Conservation (phyloP, 2,329 filamentous ascomycete species). For the Fusarium stilboides region DNA sequence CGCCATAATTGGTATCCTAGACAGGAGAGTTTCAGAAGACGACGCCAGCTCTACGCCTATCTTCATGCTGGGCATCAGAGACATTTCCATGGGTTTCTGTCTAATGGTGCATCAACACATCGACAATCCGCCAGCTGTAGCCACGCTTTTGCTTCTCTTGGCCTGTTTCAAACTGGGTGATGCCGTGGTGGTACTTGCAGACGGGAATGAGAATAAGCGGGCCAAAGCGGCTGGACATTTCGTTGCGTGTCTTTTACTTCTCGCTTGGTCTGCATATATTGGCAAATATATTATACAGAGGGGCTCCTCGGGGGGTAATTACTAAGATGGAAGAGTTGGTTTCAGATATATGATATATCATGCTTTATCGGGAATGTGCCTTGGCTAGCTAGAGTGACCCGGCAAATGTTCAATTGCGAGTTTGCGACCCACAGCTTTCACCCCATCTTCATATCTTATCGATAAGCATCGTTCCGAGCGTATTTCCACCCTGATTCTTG, state of each 20-base stretch:
- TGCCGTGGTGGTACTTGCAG: neutral
- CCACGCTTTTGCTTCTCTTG: conserved; percentile 6
- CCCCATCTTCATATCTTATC: too few species aligned
- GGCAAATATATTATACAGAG: too few species aligned
- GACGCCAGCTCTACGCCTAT: neutral
- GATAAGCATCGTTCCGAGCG: too few species aligned
- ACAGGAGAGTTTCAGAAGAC: neutral
- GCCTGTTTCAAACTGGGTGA: conserved; percentile 4
- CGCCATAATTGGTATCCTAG: neutral
- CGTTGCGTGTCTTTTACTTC: neutral
- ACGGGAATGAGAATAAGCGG: neutral
- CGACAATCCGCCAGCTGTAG: neutral
- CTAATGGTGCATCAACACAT: neutral
- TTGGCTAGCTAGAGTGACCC: too few species aligned
- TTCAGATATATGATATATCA: too few species aligned
- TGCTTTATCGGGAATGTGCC: too few species aligned
- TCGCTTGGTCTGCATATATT: neutral
- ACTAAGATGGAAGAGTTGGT: too few species aligned
- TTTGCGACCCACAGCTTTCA: too few species aligned
- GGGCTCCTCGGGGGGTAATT: too few species aligned
- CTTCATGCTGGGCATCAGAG: conserved; percentile 3
- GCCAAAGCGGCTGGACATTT: neutral
- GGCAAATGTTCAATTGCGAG: too few species aligned
- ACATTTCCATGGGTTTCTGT: neutral
- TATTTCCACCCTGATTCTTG: too few species aligned